A percentile compares a stretch with the other conserved stretches of the same genome.
phyloP scores from a whole-genome alignment of 2,329 filamentous ascomycete species.

The Pseudocercospora fijiensis region DNA sequence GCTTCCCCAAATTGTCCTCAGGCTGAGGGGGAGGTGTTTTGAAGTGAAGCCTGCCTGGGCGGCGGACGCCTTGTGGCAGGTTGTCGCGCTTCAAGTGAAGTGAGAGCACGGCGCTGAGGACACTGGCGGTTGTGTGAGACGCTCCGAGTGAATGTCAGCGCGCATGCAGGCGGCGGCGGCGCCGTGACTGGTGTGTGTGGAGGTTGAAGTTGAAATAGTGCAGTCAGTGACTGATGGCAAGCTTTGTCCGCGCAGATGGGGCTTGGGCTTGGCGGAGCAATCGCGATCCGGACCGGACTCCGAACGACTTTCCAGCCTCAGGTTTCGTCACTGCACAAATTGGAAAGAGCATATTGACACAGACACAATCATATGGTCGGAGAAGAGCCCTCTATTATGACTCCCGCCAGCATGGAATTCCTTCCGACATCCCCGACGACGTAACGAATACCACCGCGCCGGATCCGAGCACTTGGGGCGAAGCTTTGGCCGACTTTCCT shows the following conservation, averaged over 20 bases:
- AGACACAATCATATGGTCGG: too few species aligned
- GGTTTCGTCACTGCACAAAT: too few species aligned
- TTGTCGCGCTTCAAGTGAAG: background rate
- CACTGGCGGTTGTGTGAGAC: background rate
- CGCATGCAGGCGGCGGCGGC: background rate
- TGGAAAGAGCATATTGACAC: too few species aligned
- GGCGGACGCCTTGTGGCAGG: background rate
- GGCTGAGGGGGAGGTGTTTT: background rate
- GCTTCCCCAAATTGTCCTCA: background rate
- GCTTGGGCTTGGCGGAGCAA: background rate
- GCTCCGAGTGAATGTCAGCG: background rate
- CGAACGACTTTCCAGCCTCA: background rate
- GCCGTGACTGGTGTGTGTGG: too few species aligned
- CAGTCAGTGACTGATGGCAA: background rate
- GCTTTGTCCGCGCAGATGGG: background rate
- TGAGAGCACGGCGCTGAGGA: background rate
- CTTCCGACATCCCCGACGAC: conserved; percentile 42
- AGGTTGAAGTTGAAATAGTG: background rate
- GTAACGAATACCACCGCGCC: conserved; percentile 44
- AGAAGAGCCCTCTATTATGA: too few species aligned
- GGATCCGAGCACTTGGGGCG: conserved; percentile 62
- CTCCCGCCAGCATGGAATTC: too few species aligned
- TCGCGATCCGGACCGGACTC: background rate
- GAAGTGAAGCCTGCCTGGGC: background rate
- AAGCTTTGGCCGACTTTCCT: conserved; percentile 63